These are phyloP conservation scores for Penicillium sp. DNA, from an alignment of 2,329 filamentous ascomycete genomes.

Conservation along the genomic window DNA sequence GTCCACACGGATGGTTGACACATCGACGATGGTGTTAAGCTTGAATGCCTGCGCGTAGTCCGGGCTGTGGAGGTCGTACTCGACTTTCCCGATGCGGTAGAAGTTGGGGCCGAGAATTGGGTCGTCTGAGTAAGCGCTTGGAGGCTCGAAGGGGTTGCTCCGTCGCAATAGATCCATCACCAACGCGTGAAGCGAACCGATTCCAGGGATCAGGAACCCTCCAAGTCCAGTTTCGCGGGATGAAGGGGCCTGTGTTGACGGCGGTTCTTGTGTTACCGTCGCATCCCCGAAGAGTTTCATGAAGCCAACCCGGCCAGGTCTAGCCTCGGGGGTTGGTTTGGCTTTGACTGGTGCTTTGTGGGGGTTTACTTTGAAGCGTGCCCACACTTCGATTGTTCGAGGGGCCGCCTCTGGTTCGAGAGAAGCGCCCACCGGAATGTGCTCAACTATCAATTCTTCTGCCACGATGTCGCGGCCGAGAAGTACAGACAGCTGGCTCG, in stretches of 20 bases:
- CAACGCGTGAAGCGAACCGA: constrained; percentile 26
- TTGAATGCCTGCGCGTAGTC: constrained; percentile 39
- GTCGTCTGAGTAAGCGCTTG: constrained; percentile 35
- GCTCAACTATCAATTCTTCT: constrained; percentile 68
- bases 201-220: constrained; percentile 7
- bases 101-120: constrained; percentile 33
- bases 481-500: constrained; percentile 41
- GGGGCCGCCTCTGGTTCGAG: constrained; percentile 62
- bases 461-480: constrained; percentile 56
- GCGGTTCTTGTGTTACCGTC: not conserved
- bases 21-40: constrained; percentile 38
- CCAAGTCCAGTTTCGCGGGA: constrained; percentile 12
- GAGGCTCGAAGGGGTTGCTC: constrained; percentile 29
- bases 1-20: constrained; percentile 33
- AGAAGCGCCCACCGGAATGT: constrained; percentile 62
- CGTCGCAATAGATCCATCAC: constrained; percentile 31
- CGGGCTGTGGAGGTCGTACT: constrained; percentile 35
- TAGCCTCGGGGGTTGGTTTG: not conserved
- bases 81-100: constrained; percentile 40
- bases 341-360: constrained; percentile 1
- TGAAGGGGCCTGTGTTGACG: constrained; percentile 2
- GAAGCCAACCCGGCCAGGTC: not conserved
- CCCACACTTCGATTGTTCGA: constrained; percentile 68
- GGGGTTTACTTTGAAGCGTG: constrained; percentile 50
- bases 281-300: constrained; percentile 1